Conservation (phyloP, 495 filamentous ascomycete species). For the Penicillium canariense region DNA sequence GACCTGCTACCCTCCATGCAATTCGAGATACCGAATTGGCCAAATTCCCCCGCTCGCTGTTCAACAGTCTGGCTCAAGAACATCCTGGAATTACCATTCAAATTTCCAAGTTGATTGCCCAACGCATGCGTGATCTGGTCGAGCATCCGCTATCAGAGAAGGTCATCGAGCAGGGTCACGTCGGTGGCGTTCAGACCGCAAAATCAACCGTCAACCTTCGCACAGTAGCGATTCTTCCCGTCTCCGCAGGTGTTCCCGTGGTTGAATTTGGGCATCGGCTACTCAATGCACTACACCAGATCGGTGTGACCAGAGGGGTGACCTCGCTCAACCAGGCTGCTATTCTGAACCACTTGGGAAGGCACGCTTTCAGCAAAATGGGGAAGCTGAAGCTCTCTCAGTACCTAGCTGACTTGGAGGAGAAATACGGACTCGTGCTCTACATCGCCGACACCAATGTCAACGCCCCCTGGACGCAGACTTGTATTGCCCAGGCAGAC, state of each 20-base stretch:
- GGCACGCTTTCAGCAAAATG: slow-evolving; percentile 96
- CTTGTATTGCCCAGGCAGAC: slow-evolving; percentile 94
- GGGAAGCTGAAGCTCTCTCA: slow-evolving; percentile 95
- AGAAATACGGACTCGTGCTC: slow-evolving; percentile 92
- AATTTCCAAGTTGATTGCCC: slow-evolving; percentile 97
- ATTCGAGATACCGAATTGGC: slow-evolving; percentile 96
- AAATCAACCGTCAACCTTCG: slow-evolving; percentile 89
- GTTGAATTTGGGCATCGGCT: slow-evolving; percentile 92
- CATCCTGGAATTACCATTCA: slow-evolving; percentile 98
- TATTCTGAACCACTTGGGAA: slow-evolving; percentile 88
- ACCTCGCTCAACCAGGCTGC: slow-evolving; percentile 91
- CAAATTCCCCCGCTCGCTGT: slow-evolving; percentile 91
- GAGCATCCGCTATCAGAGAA: slow-evolving; percentile 75
- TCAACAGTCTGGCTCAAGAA: slow-evolving; percentile 95
- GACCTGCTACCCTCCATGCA: slow-evolving; percentile 87
- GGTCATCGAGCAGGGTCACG: slow-evolving; percentile 54
- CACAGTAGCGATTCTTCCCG: slow-evolving; percentile 88
- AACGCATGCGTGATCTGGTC: slow-evolving; percentile 84
- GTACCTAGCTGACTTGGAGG: slow-evolving; percentile 93
- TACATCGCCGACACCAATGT: slow-evolving; percentile 98
- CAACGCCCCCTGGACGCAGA: slow-evolving; percentile 96
- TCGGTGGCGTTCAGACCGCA: slow-evolving; percentile 62
- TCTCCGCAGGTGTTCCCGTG: slow-evolving; percentile 88
- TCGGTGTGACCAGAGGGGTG: slow-evolving; percentile 83
- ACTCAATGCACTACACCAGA: slow-evolving; percentile 80